Base-by-base conservation (phyloP, 257 asterid genomes). In the Leptodermis oblonga region DNA sequence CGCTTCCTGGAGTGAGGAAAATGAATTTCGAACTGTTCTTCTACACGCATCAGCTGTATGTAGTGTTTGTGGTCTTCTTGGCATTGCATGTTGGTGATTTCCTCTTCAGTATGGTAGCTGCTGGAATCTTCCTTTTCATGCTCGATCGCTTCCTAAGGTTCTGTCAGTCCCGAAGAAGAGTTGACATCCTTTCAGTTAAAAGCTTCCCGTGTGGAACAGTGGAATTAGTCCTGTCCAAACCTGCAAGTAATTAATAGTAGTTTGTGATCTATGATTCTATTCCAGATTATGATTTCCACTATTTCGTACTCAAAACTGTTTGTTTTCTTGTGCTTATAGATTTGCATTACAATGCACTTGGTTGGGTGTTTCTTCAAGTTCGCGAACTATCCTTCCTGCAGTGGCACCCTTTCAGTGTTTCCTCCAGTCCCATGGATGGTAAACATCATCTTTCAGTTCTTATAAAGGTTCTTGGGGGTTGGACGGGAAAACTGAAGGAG, bases 321-420 rank as follows among this genome's bases (percentile, higher is more conserved):
- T 31, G n/a, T 72, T 77, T 42, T 10, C 34, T 75, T 70, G 10
- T 55, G 62, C 18, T 3, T 75, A 80, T 79, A 87, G 96, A 84
- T 84, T 52, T 87, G 82, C 82, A 73, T 1, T 90, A 90, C 73
- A 86, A 90, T 69, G 90, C 96, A 26, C 92, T 90, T 37, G 86
- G 95, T 13, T 90, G 95, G 96, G 72, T 84, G 63, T 90, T 87
- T 62, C 77, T 90, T 60, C 95, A 83, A 83, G 77, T 87, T 63
- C 91, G 88, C 0, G 89, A 87, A 28, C 73, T 87, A 30, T 87
- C 95, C n/a, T 86, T 81, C 79, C 85, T 87, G 37, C 95, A 88
- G 36, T 89, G 95, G 96, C 96, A 87, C 68, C 96, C 96, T 4
- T 88, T 87, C 46, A 86, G 97, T 49, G 91, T 90, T 52, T 83